Conservation (phyloP, 2,329 filamentous ascomycete species). For the Didymella glomerata region DNA sequence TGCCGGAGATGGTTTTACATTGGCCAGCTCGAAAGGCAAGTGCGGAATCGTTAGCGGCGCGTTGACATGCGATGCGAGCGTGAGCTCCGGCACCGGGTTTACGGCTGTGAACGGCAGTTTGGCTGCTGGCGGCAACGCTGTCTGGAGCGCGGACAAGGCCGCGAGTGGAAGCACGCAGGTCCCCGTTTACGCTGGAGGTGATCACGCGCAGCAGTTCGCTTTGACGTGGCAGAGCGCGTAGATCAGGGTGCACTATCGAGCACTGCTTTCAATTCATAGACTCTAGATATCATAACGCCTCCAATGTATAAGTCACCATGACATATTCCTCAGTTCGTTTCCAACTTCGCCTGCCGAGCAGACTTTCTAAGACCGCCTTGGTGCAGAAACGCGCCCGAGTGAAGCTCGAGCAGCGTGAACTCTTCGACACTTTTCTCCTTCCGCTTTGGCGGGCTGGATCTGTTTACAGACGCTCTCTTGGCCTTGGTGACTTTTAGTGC, state of each 20-base stretch:
- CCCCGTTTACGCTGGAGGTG: slow-evolving; percentile 52
- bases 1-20: slow-evolving; percentile 38
- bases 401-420: slow-evolving; percentile 11
- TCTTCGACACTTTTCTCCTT: slow-evolving; percentile 9
- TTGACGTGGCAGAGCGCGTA: slow-evolving; percentile 52
- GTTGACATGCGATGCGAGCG: slow-evolving; percentile 64
- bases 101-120: slow-evolving; percentile 48
- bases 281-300: slow-evolving; percentile 13
- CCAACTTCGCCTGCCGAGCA: background rate
- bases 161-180: slow-evolving; percentile 56
- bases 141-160: slow-evolving; percentile 56
- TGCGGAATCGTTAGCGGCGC: slow-evolving; percentile 65
- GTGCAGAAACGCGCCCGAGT: slow-evolving; percentile 5
- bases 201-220: slow-evolving; percentile 45
- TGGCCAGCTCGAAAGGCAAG: slow-evolving; percentile 48
- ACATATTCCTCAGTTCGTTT: background rate
- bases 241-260: background rate
- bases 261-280: background rate
- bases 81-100: slow-evolving; percentile 55
- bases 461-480: slow-evolving; percentile 1
- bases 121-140: slow-evolving; percentile 49
- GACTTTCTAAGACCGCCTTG: slow-evolving; percentile 8
- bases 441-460: background rate
- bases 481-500: slow-evolving; percentile 9
- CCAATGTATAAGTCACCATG: background rate